Conservation (phyloP, 768 basidiomycete genomes). For the Floccularia luteovirens region DNA sequence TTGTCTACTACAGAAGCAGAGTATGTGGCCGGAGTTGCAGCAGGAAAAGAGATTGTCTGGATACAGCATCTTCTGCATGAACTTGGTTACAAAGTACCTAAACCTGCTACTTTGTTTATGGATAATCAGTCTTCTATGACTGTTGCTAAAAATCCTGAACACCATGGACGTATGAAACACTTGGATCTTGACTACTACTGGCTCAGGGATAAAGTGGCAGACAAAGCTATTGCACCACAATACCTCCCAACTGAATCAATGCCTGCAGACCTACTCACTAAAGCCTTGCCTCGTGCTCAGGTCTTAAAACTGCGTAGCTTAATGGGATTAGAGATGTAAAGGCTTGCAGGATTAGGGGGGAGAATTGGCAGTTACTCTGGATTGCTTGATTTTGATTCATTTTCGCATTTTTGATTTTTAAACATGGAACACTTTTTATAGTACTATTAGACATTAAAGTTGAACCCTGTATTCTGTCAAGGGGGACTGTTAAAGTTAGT, state of each 20-base stretch:
- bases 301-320: not conserved
- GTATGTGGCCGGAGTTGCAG: not conserved
- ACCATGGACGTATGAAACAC: constrained; percentile 8
- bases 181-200: constrained; percentile 5
- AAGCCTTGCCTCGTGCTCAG: not conserved
- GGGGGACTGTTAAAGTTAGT: too few species aligned
- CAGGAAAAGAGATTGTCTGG: not conserved
- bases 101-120: not conserved
- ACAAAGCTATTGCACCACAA: not conserved
- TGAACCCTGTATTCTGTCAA: too few species aligned
- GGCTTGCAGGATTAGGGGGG: too few species aligned
- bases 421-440: too few species aligned
- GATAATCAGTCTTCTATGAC: constrained; percentile 7
- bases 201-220: constrained; percentile 3
- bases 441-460: too few species aligned
- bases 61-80: not conserved
- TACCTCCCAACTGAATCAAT: constrained; percentile 4
- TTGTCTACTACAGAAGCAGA: constrained; percentile 3
- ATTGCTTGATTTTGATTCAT: too few species aligned
- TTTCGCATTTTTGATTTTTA: too few species aligned
- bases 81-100: not conserved
- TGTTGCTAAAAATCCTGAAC: constrained; percentile 8
- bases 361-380: too few species aligned
- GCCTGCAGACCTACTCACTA: constrained; percentile 5
- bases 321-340: constrained; percentile 6